Percentiles rank a stretch among this genome's conserved stretches.
Conservation (phyloP, 1,139 yeast genomes). For the Sugiyamaella paludigena region DNA sequence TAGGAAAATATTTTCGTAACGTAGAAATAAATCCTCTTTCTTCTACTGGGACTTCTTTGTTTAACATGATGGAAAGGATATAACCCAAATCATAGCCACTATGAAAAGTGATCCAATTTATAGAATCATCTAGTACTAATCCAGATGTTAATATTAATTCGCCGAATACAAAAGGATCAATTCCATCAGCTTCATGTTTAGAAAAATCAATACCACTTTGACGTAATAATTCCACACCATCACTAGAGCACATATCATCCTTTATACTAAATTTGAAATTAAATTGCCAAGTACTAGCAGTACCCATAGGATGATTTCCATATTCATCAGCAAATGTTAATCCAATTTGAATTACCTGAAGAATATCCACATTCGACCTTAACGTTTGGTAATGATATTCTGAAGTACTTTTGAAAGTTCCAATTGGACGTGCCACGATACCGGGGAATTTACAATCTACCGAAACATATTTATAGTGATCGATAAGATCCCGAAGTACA, state of each 20-base stretch:
- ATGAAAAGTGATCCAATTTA: slow-evolving; percentile 90
- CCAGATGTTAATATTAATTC: slow-evolving; percentile 87
- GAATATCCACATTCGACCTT: slow-evolving; percentile 83
- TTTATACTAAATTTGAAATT: slow-evolving; percentile 76
- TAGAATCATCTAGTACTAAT: slow-evolving; percentile 64
- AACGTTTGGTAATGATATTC: slow-evolving; percentile 96
- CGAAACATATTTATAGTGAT: slow-evolving; percentile 67
- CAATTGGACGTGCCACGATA: slow-evolving; percentile 92
- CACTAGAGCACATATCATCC: slow-evolving; percentile 76
- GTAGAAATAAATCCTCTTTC: slow-evolving; percentile 77
- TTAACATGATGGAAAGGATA: slow-evolving; percentile 71
- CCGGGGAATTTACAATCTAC: slow-evolving; percentile 92
- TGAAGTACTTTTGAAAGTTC: slow-evolving; percentile 84
- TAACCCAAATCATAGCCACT: slow-evolving; percentile 92
- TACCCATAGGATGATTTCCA: slow-evolving; percentile 66
- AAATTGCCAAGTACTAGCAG: slow-evolving; percentile 85
- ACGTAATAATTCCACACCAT: slow-evolving; percentile 68
- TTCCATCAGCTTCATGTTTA: slow-evolving; percentile 73
- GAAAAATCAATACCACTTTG: slow-evolving; percentile 84
- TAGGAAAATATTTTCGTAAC: slow-evolving; percentile 73
- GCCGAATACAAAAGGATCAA: slow-evolving; percentile 76
- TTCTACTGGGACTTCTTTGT: slow-evolving; percentile 74
- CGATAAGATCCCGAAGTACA: slow-evolving; percentile 65
- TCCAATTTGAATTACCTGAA: slow-evolving; percentile 84
- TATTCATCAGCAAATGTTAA: slow-evolving; percentile 76